Evolutionary conservation across 164 flowering plant genomes (phyloP), one percentile per base, ranked within the genome.

Genomic region (Amborella trichopoda): DNA sequence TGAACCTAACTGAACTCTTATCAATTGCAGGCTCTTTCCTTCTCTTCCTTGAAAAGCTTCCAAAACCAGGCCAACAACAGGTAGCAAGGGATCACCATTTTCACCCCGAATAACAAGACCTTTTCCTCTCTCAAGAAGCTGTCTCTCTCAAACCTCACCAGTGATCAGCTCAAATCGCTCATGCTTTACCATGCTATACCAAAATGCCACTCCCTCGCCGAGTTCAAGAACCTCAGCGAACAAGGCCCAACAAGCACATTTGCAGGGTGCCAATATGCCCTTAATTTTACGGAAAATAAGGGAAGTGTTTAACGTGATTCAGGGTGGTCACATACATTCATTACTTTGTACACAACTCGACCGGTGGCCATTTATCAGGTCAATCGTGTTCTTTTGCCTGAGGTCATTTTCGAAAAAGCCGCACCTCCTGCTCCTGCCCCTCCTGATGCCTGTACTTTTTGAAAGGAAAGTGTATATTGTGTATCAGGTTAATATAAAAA

Each of bases 31-130:
- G n/a, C n/a, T n/a, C n/a, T n/a, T n/a, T n/a, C n/a, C n/a, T n/a
- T n/a, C n/a, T n/a, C n/a, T n/a, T n/a, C n/a, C n/a, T n/a, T n/a
- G n/a, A n/a, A n/a, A n/a, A n/a, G n/a, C n/a, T n/a, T n/a, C n/a
- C n/a, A n/a, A n/a, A n/a, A n/a, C n/a, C n/a, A 79, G 65, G 94
- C 91, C 45, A 86, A 90, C 70, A 59, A 77, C 65, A 78, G 86
- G 3, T 69, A 81, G 0, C 71, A 80, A 67, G 97, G 97, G 22
- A n/a, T n/a, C n/a, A n/a, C n/a, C n/a, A n/a, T n/a, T n/a, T n/a
- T n/a, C n/a, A n/a, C n/a, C n/a, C n/a, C n/a, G n/a, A n/a, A n/a
- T n/a, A n/a, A n/a, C n/a, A n/a, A n/a, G n/a, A n/a, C n/a, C n/a
- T n/a, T n/a, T n/a, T n/a, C n/a, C n/a, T n/a, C n/a, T n/a, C n/a